A percentile compares a stretch with the other conserved stretches of the same genome.
Evolutionary conservation across 768 basidiomycete genomes (phyloP).

Genomic region (Lentinula raphanica): DNA sequence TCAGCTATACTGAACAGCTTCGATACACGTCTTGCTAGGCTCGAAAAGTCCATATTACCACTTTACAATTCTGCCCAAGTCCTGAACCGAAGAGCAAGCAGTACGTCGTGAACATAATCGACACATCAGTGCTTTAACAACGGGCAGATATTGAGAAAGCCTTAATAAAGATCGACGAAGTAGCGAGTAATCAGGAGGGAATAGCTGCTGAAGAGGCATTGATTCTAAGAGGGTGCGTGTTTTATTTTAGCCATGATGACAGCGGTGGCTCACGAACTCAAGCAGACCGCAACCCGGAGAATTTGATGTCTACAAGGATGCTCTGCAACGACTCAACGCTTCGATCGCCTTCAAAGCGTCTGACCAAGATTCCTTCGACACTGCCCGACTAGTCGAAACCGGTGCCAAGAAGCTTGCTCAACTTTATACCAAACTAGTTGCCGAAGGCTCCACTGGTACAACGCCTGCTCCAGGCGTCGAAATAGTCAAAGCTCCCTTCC

Average conservation of each 20-base stretch:
- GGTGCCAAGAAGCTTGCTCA: slow-evolving; percentile 80
- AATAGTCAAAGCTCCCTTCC: slow-evolving; percentile 50
- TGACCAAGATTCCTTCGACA: slow-evolving; percentile 50
- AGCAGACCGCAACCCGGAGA: slow-evolving; percentile 67
- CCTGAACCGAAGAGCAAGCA: slow-evolving; percentile 64
- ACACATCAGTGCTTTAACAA: neutral
- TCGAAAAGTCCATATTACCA: slow-evolving; percentile 82
- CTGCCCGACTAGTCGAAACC: slow-evolving; percentile 74
- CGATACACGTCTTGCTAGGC: slow-evolving; percentile 72
- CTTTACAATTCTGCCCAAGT: slow-evolving; percentile 76
- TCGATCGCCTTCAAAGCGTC: slow-evolving; percentile 71
- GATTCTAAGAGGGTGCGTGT: slow-evolving; percentile 67
- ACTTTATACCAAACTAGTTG: slow-evolving; percentile 82
- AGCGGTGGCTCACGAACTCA: neutral
- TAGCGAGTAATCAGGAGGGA: slow-evolving; percentile 70
- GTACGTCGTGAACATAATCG: slow-evolving; percentile 36
- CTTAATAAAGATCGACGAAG: slow-evolving; percentile 70
- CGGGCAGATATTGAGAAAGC: slow-evolving; percentile 74
- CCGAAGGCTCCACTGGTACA: slow-evolving; percentile 77
- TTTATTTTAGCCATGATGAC: neutral
- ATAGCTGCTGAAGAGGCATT: slow-evolving; percentile 74
- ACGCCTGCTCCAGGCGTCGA: slow-evolving; percentile 56
- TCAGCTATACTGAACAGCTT: slow-evolving; percentile 81
- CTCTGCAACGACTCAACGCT: slow-evolving; percentile 71
- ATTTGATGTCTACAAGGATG: slow-evolving; percentile 61